Base-by-base conservation (phyloP, 78 protist genomes). In the Dictyostelium capitatum region DNA sequence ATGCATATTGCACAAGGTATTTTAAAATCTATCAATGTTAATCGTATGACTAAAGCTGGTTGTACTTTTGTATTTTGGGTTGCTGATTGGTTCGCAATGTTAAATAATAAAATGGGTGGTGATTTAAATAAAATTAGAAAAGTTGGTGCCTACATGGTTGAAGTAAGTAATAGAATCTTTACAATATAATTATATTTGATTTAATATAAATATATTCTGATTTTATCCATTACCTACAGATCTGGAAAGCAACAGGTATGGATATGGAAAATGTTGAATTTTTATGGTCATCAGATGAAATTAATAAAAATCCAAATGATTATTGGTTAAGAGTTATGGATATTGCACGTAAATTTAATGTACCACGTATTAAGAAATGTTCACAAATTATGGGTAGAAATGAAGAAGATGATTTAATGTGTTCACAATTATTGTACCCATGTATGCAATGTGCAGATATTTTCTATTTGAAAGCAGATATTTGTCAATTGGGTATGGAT, bases 1-100 rank as follows among this genome's bases (percentile, higher is more conserved):
- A 98, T 99, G 98, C 99, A 98, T 95, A 99, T 99, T 67, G 99
- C 99, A 0, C 99, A 99, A 91, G 99, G 99, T 56, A 80, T 99
- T 56, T 64, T 97, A 65, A 98, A 98, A 73, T 97, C 99, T 11
- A 96, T 98, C 98, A 99, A 99, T 84, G 99, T 99, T 46, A 99
- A 99, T 95, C 98, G 98, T 89, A 87, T 94, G 91, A 97, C 99
- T 25, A 7, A 50, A 37, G 96, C 95, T 11, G 99, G 99, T 25
- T 93, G 97, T 46, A 96, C 93, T 4, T 98, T 98, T 84, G 65
- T 97, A 48, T 98, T 98, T 89, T 98, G 99, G 99, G 99, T 99
- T 19, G 99, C 99, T 20, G 99, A 99, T 93, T 98, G 99, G 99
- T 99, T 99, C 73, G 99, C 99, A 41, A 94, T 98, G 89, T 95